phyloP scores from a whole-genome alignment of 176 grass and related monocot genomes.

The Puya raimondii region DNA sequence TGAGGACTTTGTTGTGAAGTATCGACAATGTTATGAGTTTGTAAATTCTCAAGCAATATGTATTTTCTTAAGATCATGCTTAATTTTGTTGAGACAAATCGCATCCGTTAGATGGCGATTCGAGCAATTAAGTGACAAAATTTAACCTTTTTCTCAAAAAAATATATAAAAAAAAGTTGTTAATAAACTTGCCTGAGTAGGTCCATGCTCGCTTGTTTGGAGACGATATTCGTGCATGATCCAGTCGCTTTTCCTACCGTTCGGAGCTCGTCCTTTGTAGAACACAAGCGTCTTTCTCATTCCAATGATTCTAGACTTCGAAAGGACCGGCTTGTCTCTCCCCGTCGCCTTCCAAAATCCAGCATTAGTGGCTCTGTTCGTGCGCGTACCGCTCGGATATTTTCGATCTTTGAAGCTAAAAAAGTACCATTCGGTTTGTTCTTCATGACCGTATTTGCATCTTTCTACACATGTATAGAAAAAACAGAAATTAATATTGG shows the following conservation, averaged over 20 bases:
- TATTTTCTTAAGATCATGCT: no score
- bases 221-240: constrained; percentile 95
- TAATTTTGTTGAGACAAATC: no score
- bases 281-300: constrained; percentile 99
- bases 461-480: constrained; percentile 25
- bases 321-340: constrained; percentile 68
- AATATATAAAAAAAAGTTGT: background rate
- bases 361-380: constrained; percentile 57
- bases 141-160: background rate
- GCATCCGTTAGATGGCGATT: no score
- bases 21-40: no score
- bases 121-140: no score
- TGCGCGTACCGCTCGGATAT: constrained; percentile 82
- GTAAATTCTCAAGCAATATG: no score
- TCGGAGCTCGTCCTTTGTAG: constrained; percentile 82
- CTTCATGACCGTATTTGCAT: constrained; percentile 45
- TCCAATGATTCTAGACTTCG: constrained; percentile 48
- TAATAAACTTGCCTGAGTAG: constrained; percentile 41
- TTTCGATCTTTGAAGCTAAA: constrained; percentile 98
- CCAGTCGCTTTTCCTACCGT: constrained; percentile 77
- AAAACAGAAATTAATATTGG: background rate
- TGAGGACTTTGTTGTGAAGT: no score
- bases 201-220: constrained; percentile 57
- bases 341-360: constrained; percentile 98
- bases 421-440: constrained; percentile 80